Evolutionary conservation across 306 rosid species (phyloP), one percentile per base, ranked within the genome.

Genomic region (Bauhinia variegata): DNA sequence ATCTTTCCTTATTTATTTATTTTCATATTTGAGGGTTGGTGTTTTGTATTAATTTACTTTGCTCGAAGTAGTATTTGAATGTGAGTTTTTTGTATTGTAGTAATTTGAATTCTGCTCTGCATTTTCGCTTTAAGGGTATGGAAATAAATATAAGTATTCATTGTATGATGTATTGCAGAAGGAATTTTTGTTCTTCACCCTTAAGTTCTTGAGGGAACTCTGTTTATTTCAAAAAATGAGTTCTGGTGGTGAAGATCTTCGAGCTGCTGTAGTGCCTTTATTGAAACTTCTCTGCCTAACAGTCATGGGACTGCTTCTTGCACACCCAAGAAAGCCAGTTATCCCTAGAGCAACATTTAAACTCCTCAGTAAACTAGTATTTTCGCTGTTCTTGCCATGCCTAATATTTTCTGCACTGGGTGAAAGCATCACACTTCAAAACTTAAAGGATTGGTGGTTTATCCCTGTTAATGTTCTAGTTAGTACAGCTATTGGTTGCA

Each of bases 321-420:
- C 91, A 14, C 71, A 85, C 74, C 95, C 95, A 9, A 91, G 37
- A 70, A 59, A 52, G 71, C 79, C 80, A 52, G 70, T 91, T 32
- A 85, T 91, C 70, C 96, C 97, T 14, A 88, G 44, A 70, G 88
- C 84, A 0, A 86, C 97, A 4, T 85, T 86, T 59, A 86, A 67
- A 64, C 96, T 91, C 53, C 89, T 91, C 11, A 85, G 96, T 83
- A 87, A 91, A 78, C 91, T 88, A 48, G 96, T 91, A 4, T 91
- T 91, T 44, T 95, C 95, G 4, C 64, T 91, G 72, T 92, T 92
- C 80, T 80, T 92, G 84, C 98, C 98, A 0, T 92, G 98, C 71
- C 75, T 92, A 50, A 89, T 92, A 59, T 92, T 92, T 71, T 82
- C 85, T 10, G 91, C 87, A 65, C 89, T 92, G 11, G 97, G 96